A percentile compares a stretch with the other conserved stretches of the same genome.
phyloP scores from a whole-genome alignment of 1,139 yeast genomes.

The Scheffersomyces insectosa region DNA sequence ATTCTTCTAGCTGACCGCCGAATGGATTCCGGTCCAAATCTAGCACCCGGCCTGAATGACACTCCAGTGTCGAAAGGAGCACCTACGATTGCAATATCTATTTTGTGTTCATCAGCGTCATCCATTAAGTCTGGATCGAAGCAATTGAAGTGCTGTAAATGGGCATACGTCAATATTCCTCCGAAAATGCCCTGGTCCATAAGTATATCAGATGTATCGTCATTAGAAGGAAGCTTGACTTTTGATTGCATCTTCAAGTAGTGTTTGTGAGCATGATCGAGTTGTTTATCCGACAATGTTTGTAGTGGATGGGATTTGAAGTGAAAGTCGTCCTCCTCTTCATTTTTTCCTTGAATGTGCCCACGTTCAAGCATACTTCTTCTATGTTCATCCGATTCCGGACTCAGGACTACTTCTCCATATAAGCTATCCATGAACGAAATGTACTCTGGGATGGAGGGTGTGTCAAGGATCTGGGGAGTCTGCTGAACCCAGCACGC shows the following conservation, averaged over 20 bases:
- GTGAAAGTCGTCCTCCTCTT: constrained; percentile 3
- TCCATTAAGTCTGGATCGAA: constrained; percentile 22
- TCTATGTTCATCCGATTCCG: constrained; percentile 5
- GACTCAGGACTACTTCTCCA: constrained; percentile 22
- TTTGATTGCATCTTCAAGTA: constrained; percentile 17
- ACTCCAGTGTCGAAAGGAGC: constrained; percentile 56
- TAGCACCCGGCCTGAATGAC: constrained; percentile 49
- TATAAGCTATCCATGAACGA: constrained; percentile 28
- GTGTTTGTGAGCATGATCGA: constrained; percentile 5
- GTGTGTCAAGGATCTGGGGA: too few relatives aligned
- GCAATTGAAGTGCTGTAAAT: constrained; percentile 39
- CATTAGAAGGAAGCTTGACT: constrained; percentile 34
- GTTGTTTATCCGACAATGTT: neutral
- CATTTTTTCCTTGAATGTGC: constrained; percentile 9
- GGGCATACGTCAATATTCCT: constrained; percentile 50
- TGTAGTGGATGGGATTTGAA: neutral
- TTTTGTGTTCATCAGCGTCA: constrained; percentile 8
- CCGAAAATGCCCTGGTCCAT: constrained; percentile 27
- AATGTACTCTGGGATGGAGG: neutral
- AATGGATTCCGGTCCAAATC: constrained; percentile 52
- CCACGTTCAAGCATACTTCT: constrained; percentile 1
- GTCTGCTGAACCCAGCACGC: too few relatives aligned
- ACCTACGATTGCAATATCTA: constrained; percentile 52
- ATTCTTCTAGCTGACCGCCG: constrained; percentile 42
- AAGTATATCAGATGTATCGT: constrained; percentile 36